These are phyloP conservation scores for grape (Vitis vinifera) DNA, from an alignment of 164 flowering plant genomes.

Conservation along the genomic window ASM3070453v1 NC_081815.1:1512501-1513000, in stretches of 20 bases:
- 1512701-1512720: constrained; percentile 84
- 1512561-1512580: too few species aligned
- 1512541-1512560: too few species aligned
- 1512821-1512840: too few species aligned
- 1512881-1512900: constrained; percentile 42
- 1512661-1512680: constrained; percentile 92
- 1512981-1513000: constrained; percentile 46
- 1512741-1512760: too few species aligned
- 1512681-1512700: constrained; percentile 96
- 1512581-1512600: too few species aligned
- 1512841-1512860: too few species aligned
- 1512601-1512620: too few species aligned
- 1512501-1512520: too few species aligned
- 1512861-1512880: not conserved
- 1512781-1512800: too few species aligned
- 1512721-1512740: not conserved
- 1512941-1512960: constrained; percentile 55
- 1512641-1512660: constrained; percentile 94
- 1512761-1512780: too few species aligned
- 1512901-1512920: constrained; percentile 84
- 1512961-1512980: constrained; percentile 43
- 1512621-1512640: not conserved
- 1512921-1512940: constrained; percentile 91
- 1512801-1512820: too few species aligned
- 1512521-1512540: too few species aligned